Base-by-base conservation (phyloP, 257 asterid species). In the Echium plantagineum region DNA sequence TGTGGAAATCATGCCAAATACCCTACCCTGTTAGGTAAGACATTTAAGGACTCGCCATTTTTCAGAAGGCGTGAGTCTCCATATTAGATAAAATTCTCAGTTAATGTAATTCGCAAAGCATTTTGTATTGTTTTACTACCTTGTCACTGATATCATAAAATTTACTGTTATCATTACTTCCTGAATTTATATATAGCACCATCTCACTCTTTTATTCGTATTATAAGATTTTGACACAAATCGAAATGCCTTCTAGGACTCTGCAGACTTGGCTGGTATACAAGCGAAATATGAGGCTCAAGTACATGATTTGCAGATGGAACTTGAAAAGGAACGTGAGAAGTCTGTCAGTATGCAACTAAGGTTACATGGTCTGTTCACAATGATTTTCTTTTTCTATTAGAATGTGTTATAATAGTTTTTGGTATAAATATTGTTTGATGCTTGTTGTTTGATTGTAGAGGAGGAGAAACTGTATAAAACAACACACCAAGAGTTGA, bases 391-490 rank as follows among this genome's bases (percentile, higher is more conserved):
- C 70, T 19, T 18, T 55, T 35, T 35, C 22, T 22, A 55, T n/a
- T n/a, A n/a, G 64, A 19, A 47, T 24, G 42, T 13, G 42, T 51
- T 13, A 28, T 15, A 42, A 10, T 47, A 8, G 18, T 28, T 62
- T 57, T 60, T 32, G 21, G 49, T 54, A 58, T 65, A 59, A 49
- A 67, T 75, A 32, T 24, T 51, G 4, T 42, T 71, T 78, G 81
- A 81, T 74, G 63, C 72, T 65, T 74, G 55, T 68, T 32, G 66
- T 71, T 57, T 56, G 70, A 68, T 71, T 71, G 59, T 76, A 93
- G 99, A 86, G 80, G 97, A 86, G 80, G 89, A 84, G 91, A 89
- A 76, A 78, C 70, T 81, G 81, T 83, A 73, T 62, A 78, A 68
- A 58, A 78, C 82, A 42, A 58, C 78, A 68, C 97, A 77, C 80